These are phyloP conservation scores for Hypoxylon subgilvum DNA, from an alignment of 495 filamentous ascomycete genomes.

Conservation along the genomic window DNA sequence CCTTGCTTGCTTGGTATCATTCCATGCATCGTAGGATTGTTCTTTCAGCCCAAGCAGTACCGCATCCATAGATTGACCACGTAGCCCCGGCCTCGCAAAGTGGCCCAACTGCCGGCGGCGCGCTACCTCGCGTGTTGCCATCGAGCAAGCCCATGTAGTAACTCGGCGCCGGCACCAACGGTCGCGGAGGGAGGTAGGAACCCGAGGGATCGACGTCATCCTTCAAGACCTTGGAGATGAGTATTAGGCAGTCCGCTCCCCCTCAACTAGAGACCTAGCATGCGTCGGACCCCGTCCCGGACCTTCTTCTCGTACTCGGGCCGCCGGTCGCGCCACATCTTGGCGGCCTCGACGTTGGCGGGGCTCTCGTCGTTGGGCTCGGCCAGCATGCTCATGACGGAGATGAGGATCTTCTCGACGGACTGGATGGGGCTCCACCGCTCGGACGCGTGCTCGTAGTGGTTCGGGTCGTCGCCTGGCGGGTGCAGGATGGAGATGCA, in stretches of 20 bases:
- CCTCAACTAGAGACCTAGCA: conserved; percentile 57
- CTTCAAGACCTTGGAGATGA: neutral
- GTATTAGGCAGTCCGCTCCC: neutral
- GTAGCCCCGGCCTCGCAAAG: too few species aligned
- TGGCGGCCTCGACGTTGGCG: conserved; percentile 95
- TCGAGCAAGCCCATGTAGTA: too few species aligned
- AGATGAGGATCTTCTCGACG: conserved; percentile 97
- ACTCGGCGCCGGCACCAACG: too few species aligned
- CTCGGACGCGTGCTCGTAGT: conserved; percentile 96
- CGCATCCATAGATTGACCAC: too few species aligned
- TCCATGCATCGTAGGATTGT: too few species aligned
- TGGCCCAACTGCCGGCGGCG: too few species aligned
- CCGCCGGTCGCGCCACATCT: conserved; percentile 94
- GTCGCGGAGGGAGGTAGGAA: too few species aligned
- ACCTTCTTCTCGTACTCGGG: conserved; percentile 86
- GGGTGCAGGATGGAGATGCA: conserved; percentile 98
- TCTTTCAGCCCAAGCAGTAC: too few species aligned
- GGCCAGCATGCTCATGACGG: conserved; percentile 98
- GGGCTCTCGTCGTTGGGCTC: conserved; percentile 99
- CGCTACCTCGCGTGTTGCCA: too few species aligned
- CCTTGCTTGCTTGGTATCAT: too few species aligned
- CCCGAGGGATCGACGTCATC: too few species aligned
- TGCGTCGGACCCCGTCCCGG: conserved; percentile 69
- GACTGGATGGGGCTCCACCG: conserved; percentile 96
- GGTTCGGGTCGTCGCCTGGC: conserved; percentile 97